phyloP scores from a whole-genome alignment of 805 yeast genomes.

The Saturnispora dispora region DNA sequence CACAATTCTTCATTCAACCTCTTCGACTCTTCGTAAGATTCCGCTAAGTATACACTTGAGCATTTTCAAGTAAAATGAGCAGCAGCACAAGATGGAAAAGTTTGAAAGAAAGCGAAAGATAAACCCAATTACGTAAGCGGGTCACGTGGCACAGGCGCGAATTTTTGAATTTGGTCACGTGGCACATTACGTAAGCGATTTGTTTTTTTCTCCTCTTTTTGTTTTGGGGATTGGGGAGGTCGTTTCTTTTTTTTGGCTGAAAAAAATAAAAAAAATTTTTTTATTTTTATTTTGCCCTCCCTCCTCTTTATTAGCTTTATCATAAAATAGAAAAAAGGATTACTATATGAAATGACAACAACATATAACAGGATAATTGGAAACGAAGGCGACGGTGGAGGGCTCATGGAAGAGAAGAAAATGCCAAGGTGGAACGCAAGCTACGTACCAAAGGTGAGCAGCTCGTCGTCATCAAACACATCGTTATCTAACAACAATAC shows the following conservation, averaged over 20 bases:
- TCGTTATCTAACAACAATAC: not conserved
- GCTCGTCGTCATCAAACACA: not conserved
- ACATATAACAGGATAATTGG: not conserved
- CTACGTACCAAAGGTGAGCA: not conserved
- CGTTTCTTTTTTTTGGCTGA: not conserved
- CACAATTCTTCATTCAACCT: not conserved
- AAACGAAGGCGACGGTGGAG: not conserved
- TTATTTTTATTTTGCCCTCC: not conserved
- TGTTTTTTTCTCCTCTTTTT: not conserved
- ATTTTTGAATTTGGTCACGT: too few species aligned
- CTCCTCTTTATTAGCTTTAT: not conserved
- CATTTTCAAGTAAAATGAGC: too few species aligned
- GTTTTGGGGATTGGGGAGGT: slow-evolving; percentile 19
- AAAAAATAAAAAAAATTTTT: not conserved
- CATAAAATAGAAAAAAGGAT: not conserved
- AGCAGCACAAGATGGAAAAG: too few species aligned
- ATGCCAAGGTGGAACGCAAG: not conserved
- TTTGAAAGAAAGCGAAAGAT: too few species aligned
- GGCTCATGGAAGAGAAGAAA: not conserved
- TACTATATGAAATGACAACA: not conserved
- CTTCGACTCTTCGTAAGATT: not conserved
- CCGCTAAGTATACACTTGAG: not conserved
- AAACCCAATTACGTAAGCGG: too few species aligned
- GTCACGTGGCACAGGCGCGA: too few species aligned
- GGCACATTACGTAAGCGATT: not conserved